Base-by-base conservation (phyloP, 441 rosid species). In the Pelargonium cotyledonis region DNA sequence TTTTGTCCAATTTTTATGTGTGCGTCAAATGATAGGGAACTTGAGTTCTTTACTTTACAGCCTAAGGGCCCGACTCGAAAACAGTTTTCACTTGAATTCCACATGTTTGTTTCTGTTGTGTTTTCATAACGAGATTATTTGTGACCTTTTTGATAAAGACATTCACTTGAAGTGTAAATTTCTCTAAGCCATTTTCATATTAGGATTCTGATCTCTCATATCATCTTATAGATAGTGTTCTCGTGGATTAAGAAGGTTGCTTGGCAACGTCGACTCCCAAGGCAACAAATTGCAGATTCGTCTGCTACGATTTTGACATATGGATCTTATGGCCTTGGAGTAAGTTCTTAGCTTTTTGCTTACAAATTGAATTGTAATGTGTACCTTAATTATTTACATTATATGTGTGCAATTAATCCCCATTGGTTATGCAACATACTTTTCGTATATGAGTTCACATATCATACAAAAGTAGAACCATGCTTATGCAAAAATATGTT, bases 311-410 rank as follows among this genome's bases (percentile, higher is more conserved):
- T 87, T 29, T 61, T 87, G 66, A 72, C 89, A 31, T 82, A 84
- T 40, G 92, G 89, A 53, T 87, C 92, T 44, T 82, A 85, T 63
- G 86, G 85, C 58, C 88, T 85, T 43, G 88, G 92, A 46, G 89
- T 87, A 70, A 71, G 75, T 68, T 55, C n/a, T 63, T 31, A 6
- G n/a, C 6, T 18, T 16, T 44, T 49, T 55, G n/a, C 10, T 15
- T 66, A 61, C 6, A 23, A 29, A 57, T 23, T 23, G 0, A 23
- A 0, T 23, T 23, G 26, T 23, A 44, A 7, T 11, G 5, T 44
- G 11, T 44, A 11, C 49, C 9, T 44, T 8, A 44, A 44, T 44
- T 44, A 9, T 44, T 6, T 8, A 44, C 49, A 44, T 4, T 11
- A 8, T 44, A 8, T 7, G 11, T 44, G 49, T 44, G 26, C 26